Conservation (phyloP, 2,329 filamentous ascomycete genomes). For the Penicillium occitanis region DNA sequence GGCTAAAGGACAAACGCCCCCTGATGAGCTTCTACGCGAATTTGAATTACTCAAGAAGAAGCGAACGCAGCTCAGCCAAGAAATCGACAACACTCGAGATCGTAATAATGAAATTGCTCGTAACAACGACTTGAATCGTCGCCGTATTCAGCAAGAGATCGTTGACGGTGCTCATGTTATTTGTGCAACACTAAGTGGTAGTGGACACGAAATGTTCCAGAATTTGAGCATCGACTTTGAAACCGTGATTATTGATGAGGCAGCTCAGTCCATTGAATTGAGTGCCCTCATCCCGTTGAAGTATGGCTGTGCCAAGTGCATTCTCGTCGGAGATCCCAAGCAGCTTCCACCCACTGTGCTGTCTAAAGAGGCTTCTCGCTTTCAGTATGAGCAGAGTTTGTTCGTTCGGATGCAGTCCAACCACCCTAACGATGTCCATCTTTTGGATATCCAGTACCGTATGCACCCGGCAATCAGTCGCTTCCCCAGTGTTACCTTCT, state of each 20-base stretch:
- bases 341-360: constrained; percentile 94
- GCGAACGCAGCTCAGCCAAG: constrained; percentile 72
- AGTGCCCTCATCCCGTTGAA: constrained; percentile 95
- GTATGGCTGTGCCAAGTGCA: constrained; percentile 94
- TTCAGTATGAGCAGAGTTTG: constrained; percentile 95
- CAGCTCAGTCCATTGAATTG: constrained; percentile 95
- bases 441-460: constrained; percentile 96
- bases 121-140: constrained; percentile 80
- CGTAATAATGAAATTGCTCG: constrained; percentile 77
- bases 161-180: constrained; percentile 88
- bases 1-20: constrained; percentile 47
- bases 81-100: constrained; percentile 85
- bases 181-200: constrained; percentile 91
- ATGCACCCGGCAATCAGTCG: constrained; percentile 97
- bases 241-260: constrained; percentile 97
- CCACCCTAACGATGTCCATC: constrained; percentile 80
- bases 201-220: constrained; percentile 96
- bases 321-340: constrained; percentile 96
- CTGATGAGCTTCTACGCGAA: constrained; percentile 64
- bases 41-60: constrained; percentile 75
- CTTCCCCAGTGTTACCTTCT: constrained; percentile 90
- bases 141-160: constrained; percentile 84
- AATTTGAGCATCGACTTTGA: constrained; percentile 94
- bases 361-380: constrained; percentile 85
- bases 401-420: constrained; percentile 98